These are phyloP conservation scores for Aaosphaeria arxii DNA, from an alignment of 2,329 filamentous ascomycete species.

Conservation along the genomic window DNA sequence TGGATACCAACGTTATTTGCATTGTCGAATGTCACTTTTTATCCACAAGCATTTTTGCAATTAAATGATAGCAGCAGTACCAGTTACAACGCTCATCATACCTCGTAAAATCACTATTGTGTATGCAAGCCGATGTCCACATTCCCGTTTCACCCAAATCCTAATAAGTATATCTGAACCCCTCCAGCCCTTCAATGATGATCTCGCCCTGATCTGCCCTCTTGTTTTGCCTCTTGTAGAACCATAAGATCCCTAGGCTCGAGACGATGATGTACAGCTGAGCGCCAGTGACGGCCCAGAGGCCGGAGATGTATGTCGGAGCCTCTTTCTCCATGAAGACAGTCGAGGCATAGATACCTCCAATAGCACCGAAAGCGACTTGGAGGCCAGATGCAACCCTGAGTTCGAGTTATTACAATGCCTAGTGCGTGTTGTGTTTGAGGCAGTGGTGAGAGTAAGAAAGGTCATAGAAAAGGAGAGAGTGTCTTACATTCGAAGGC, in stretches of 20 bases:
- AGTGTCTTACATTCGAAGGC: not conserved
- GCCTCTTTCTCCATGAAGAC: conserved; percentile 28
- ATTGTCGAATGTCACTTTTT: too few relatives aligned
- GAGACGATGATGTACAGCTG: not conserved
- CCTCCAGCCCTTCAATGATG: not conserved
- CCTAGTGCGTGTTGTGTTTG: not conserved
- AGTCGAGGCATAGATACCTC: conserved; percentile 27
- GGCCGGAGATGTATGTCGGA: conserved; percentile 19
- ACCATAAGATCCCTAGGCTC: not conserved
- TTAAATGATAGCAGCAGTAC: too few relatives aligned
- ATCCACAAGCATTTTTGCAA: too few relatives aligned
- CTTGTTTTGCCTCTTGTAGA: not conserved
- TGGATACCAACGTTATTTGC: too few relatives aligned
- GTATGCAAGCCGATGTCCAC: too few relatives aligned
- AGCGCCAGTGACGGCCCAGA: conserved; percentile 16
- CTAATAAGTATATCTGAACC: conserved; percentile 1
- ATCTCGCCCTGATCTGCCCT: not conserved
- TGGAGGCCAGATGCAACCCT: conserved; percentile 27
- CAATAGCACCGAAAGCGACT: conserved; percentile 29
- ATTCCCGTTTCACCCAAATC: too few relatives aligned
- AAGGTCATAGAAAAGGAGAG: not conserved
- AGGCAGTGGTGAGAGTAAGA: not conserved
- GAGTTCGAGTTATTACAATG: not conserved
- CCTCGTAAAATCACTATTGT: too few relatives aligned
- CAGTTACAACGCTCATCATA: too few relatives aligned